Base-by-base conservation (phyloP, 2,329 filamentous ascomycete genomes). In the Diaporthe citriasiana region DNA sequence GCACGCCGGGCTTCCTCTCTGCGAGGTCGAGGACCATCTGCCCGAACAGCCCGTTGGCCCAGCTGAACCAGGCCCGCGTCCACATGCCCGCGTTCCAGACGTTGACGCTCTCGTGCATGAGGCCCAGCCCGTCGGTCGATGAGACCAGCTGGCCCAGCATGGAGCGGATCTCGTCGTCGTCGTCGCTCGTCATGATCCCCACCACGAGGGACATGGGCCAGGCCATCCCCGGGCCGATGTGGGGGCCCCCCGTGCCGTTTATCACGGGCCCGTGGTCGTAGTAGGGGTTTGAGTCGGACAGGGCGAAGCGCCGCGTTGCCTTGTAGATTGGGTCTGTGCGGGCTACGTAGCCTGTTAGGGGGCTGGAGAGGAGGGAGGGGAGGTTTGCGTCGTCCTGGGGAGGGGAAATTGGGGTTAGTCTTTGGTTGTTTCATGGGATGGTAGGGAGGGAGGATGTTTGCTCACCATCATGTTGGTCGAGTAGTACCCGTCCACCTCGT, bases 21-120 rank as follows among this genome's bases (percentile, higher is more conserved):
- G 92, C 91, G 68, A 98, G 82, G 83, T 96, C 93, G 40, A 97
- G 82, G 72, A 97, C 89, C 74, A 94, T 94, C 84, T 96, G 93
- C 17, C 94, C 93, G 83, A 95, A 97, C n/a, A 97, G 90, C 0
- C 93, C 94, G 80, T 97, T 97, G 19, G 94, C 94, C 94, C 94
- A 97, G 93, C 93, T 95, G 75, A 86, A 87, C 75, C 73, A 84
- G 81, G 82, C 79, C 83, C 92, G 83, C 19, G 91, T 93, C 81
- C 92, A 93, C 30, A 89, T 85, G 51, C 82, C 84, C 42, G 87
- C 82, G 71, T 85, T 84, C 65, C 90, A 86, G 30, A 93, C 91
- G 78, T 92, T 87, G 69, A 94, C 87, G 77, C 90, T 92, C 83
- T 94, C 92, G 79, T 94, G 91, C 15, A 94, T 86, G 74, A 94